Evolutionary conservation across 495 filamentous ascomycete species (phyloP).

Genomic region (Penicillium paradoxum): DNA sequence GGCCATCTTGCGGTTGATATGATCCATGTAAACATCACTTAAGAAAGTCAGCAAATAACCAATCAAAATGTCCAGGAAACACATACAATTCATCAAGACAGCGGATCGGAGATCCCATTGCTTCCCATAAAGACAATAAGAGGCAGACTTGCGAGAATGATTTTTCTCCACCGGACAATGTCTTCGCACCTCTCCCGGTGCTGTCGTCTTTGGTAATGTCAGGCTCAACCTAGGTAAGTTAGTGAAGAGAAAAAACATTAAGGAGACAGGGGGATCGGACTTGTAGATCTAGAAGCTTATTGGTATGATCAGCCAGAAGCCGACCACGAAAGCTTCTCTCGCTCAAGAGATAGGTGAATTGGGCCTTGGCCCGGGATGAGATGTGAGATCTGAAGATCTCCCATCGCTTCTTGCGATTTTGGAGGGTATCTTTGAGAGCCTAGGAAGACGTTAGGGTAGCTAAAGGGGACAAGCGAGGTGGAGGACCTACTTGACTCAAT

Average conservation of each 20-base stretch:
- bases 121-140: conserved; percentile 89
- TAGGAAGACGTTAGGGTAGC: conserved; percentile 15
- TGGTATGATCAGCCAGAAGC: conserved; percentile 69
- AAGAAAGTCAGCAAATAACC: conserved; percentile 18
- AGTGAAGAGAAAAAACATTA: no score
- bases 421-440: conserved; percentile 60
- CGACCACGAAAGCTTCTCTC: conserved; percentile 84
- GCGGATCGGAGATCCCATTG: conserved; percentile 91
- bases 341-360: conserved; percentile 81
- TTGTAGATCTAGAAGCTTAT: conserved; percentile 68
- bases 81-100: conserved; percentile 92
- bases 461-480: background rate
- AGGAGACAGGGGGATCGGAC: conserved; percentile 33
- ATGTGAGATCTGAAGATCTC: conserved; percentile 75
- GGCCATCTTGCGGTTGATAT: conserved; percentile 87
- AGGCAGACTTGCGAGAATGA: conserved; percentile 96
- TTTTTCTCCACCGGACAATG: conserved; percentile 92
- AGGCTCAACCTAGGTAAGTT: conserved; percentile 56
- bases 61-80: background rate
- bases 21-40: conserved; percentile 99
- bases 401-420: conserved; percentile 71
- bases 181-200: conserved; percentile 76
- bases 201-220: conserved; percentile 66
- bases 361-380: conserved; percentile 72
- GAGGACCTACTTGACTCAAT: conserved; percentile 45